Percentiles rank a stretch among this genome's conserved stretches.
phyloP scores from a whole-genome alignment of 495 filamentous ascomycete species.

The Bacidia rubella region DNA sequence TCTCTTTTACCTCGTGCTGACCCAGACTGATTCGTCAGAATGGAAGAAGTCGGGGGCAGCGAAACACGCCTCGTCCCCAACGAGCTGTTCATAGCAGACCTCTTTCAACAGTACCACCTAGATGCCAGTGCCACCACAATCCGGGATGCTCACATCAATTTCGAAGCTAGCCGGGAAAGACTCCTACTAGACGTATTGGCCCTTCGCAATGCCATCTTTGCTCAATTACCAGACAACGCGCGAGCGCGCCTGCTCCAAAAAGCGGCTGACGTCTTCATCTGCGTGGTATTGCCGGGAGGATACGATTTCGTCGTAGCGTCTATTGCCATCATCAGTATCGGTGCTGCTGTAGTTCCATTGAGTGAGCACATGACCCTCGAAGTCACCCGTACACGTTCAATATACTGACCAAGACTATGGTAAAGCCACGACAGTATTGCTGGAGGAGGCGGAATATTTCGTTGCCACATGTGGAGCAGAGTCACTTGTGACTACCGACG shows the following conservation, averaged over 20 bases:
- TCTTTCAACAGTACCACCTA: no score
- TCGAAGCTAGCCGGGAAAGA: neutral
- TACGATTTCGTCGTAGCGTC: neutral
- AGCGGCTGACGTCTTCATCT: neutral
- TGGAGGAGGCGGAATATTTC: neutral
- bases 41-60: no score
- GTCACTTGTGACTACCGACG: neutral
- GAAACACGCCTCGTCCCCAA: no score
- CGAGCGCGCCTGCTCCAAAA: neutral
- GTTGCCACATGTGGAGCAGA: neutral
- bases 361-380: neutral
- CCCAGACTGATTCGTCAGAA: no score
- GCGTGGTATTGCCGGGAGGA: neutral
- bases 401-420: neutral
- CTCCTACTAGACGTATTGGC: neutral
- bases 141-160: neutral
- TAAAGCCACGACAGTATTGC: neutral
- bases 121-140: neutral
- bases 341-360: neutral
- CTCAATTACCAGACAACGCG: neutral
- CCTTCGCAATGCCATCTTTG: neutral
- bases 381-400: neutral
- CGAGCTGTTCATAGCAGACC: no score
- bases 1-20: no score
- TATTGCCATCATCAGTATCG: neutral